Conservation (phyloP, 2,329 filamentous ascomycete genomes). For the Colletotrichum camelliae region DNA sequence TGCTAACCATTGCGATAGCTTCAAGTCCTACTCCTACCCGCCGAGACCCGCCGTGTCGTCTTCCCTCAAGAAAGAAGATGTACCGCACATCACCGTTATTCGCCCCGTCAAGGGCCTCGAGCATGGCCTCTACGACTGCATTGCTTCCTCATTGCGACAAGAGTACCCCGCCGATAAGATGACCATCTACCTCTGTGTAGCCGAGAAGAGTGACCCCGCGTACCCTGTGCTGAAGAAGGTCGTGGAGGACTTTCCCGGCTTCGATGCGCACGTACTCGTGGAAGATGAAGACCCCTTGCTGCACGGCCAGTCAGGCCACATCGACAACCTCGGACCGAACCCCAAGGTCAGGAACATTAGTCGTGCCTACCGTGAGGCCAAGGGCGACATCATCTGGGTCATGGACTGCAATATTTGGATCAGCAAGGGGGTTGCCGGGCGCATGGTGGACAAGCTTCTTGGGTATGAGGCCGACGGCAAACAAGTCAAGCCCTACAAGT, state of each 20-base stretch:
- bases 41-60: conserved; percentile 57
- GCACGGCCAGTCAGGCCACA: conserved; percentile 54
- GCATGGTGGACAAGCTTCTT: conserved; percentile 88
- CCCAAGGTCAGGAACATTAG: conserved; percentile 99
- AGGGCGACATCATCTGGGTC: conserved; percentile 90
- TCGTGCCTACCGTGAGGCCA: conserved; percentile 86
- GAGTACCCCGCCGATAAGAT: conserved; percentile 79
- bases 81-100: conserved; percentile 88
- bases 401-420: conserved; percentile 98
- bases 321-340: conserved; percentile 80
- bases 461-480: conserved; percentile 63
- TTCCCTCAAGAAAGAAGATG: conserved; percentile 52
- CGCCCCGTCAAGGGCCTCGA: conserved; percentile 94
- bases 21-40: conserved; percentile 56
- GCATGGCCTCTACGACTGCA: conserved; percentile 88
- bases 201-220: conserved; percentile 76
- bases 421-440: conserved; percentile 75
- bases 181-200: conserved; percentile 83
- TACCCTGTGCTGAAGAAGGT: conserved; percentile 76
- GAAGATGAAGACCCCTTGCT: conserved; percentile 83
- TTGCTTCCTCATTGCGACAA: conserved; percentile 84
- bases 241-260: conserved; percentile 72
- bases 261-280: conserved; percentile 76
- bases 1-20: conserved; percentile 37
- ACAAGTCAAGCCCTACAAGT: conserved; percentile 72